Evolutionary conservation across 306 rosid genomes (phyloP), one percentile per base, ranked within the genome.

Genomic region (Fragaria ananassa): DNA sequence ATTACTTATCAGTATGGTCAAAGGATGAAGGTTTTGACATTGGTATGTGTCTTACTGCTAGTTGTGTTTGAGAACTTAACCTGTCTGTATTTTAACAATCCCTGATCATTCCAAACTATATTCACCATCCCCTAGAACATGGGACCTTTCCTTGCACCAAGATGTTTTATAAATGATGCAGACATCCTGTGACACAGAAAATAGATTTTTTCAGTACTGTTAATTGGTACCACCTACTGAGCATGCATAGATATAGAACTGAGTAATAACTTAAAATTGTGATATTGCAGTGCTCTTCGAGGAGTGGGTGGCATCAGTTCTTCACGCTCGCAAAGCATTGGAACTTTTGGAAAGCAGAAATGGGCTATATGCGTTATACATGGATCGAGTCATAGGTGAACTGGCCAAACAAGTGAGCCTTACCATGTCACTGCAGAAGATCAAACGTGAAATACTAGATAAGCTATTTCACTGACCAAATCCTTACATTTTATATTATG

Each of bases 261-360:
- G 50, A 60, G 66, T 47, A 84, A 54, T 84, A 42, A 61, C 75
- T 25, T 29, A 44, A 75, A 17, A 13, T 66, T 5, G 53, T 71
- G 80, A 67, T 50, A 39, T 82, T 78, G 79, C 87, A 94, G 97
- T 56, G 84, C 90, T 92, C 49, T 85, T 90, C 63, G 93, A 90
- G 86, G 96, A 92, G 80, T 89, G 97, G 97, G 85, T 95, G 81
- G 72, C 83, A 63, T 90, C 93, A 76, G 78, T 90, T 83, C 78
- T 88, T 72, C 92, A 90, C 23, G 86, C 96, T 72, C 83, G 85
- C 72, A 90, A 90, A 83, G 90, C 89, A 50, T 69, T 95, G 53
- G 88, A 89, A 77, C 89, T 92, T 46, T 62, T 92, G 86, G 97
- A 95, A 83, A 92, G 85, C 90, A 89, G 99, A 83, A 95, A 90